A percentile compares a stretch with the other conserved stretches of the same genome.
phyloP scores from a whole-genome alignment of 23 red algal genomes.

The Cyanidium caldarium region DNA sequence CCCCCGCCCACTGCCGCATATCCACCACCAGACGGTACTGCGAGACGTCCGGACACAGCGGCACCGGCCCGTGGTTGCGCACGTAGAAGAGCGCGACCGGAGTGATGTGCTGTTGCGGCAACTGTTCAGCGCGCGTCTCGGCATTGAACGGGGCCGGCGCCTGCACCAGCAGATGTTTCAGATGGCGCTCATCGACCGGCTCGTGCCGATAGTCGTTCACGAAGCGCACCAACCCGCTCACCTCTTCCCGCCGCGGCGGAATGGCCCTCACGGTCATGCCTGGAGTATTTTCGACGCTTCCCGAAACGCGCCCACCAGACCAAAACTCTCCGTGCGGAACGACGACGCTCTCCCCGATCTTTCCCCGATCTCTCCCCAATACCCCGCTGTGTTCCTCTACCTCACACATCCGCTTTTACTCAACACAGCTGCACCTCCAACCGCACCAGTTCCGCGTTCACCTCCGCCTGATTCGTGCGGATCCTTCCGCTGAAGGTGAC shows the following conservation, averaged over 20 bases:
- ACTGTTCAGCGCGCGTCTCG: constrained; percentile 31
- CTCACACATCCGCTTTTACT: no score
- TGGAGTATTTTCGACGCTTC: no score
- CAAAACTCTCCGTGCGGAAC: no score
- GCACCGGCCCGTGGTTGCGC: constrained; percentile 82
- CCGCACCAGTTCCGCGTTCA: not conserved
- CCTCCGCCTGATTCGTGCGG: not conserved
- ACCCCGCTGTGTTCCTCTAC: no score
- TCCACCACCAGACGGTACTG: not conserved
- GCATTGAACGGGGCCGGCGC: constrained; percentile 50
- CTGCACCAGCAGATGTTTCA: constrained; percentile 25
- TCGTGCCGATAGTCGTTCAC: not conserved
- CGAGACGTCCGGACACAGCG: not conserved
- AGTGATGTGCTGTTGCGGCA: constrained; percentile 22
- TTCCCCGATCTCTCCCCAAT: no score
- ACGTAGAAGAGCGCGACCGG: constrained; percentile 76
- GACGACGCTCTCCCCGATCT: no score
- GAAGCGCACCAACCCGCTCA: no score
- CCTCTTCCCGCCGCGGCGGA: no score
- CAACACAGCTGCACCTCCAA: not conserved
- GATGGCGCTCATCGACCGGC: not conserved
- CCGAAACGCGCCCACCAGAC: no score
- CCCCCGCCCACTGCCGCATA: constrained; percentile 8
- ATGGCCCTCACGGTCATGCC: no score
- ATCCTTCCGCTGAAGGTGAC: not conserved